These are phyloP conservation scores for Prunus campanulata DNA, from an alignment of 306 rosid species.

Conservation along the genomic window DNA sequence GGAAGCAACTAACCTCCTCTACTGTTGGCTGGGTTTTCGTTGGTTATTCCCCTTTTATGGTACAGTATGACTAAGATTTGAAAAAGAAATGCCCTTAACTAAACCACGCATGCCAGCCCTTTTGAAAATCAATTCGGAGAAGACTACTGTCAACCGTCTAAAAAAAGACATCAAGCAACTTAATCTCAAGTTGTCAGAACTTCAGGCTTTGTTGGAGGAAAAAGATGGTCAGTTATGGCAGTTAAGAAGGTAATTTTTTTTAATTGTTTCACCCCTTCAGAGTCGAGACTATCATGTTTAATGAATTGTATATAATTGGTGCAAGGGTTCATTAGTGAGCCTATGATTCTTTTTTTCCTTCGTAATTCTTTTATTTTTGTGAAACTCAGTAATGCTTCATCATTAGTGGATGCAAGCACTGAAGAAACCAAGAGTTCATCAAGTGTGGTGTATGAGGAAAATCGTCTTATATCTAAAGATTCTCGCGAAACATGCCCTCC, in stretches of 20 bases:
- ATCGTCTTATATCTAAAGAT: constrained; percentile 33
- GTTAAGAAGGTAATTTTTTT: constrained; percentile 56
- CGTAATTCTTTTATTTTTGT: background rate
- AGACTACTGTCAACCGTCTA: constrained; percentile 59
- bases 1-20: background rate
- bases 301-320: background rate
- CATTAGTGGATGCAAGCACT: constrained; percentile 44
- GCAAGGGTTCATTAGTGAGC: background rate
- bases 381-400: constrained; percentile 24
- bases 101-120: constrained; percentile 77
- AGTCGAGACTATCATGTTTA: background rate
- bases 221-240: constrained; percentile 66
- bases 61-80: background rate
- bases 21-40: background rate
- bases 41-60: background rate
- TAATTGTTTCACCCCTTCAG: constrained; percentile 11
- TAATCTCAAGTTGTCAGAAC: constrained; percentile 71
- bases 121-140: constrained; percentile 79
- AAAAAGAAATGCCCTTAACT: constrained; percentile 51
- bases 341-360: background rate
- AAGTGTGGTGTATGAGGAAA: constrained; percentile 54
- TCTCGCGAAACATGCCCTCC: constrained; percentile 36
- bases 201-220: constrained; percentile 78
- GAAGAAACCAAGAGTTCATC: constrained; percentile 48
- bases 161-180: constrained; percentile 72